These are phyloP conservation scores for Polytrichum formosum DNA, from an alignment of 225 moss, liverwort and hornwort species.

Conservation along the genomic window DNA sequence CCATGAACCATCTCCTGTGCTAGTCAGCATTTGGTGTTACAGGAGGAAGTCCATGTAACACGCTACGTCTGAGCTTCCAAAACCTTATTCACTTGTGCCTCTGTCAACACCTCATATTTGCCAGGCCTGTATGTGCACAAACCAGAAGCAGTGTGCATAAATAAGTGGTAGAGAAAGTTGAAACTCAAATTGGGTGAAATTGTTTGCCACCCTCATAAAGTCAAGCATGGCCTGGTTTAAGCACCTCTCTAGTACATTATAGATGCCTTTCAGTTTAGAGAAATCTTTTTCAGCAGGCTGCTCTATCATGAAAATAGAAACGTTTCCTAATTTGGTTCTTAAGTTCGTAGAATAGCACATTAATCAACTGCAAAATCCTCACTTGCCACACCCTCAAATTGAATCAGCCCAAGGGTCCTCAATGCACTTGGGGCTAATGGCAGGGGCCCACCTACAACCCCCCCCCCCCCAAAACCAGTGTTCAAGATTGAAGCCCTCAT, in stretches of 20 bases:
- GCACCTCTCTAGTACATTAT: neutral
- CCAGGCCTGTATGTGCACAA: slow-evolving; percentile 40
- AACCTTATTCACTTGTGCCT: slow-evolving; percentile 49
- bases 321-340: no score
- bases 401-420: no score
- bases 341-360: no score
- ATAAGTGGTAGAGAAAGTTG: neutral
- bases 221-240: neutral
- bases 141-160: neutral
- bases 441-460: no score
- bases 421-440: no score
- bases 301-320: no score
- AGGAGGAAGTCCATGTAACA: slow-evolving; percentile 1
- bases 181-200: neutral
- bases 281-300: neutral
- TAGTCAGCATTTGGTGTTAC: no score
- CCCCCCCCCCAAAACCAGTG: no score
- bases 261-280: neutral
- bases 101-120: slow-evolving; percentile 58
- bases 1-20: no score
- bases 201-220: neutral
- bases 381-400: no score
- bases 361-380: no score
- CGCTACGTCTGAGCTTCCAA: slow-evolving; percentile 37
- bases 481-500: no score